A percentile compares a stretch with the other conserved stretches of the same genome.
Evolutionary conservation across 1,284 basidiomycete species (phyloP).

Genomic region (Tranzscheliella williamsii): DNA sequence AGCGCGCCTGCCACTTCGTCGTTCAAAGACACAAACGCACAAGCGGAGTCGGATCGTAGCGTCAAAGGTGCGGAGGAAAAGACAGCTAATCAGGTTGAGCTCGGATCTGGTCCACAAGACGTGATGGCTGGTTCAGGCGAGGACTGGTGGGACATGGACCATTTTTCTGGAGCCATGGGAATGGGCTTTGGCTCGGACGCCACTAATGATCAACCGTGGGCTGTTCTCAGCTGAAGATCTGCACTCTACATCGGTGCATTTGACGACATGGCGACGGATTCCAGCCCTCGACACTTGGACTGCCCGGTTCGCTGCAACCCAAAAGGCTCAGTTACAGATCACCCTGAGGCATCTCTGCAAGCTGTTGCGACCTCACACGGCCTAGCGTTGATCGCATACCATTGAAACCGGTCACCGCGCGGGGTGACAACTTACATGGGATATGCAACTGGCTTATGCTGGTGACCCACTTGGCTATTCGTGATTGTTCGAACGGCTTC

Average conservation of each 20-base stretch:
- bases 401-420: too few species aligned
- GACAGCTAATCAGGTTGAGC: slow-evolving; percentile 35
- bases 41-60: slow-evolving; percentile 11
- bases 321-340: too few species aligned
- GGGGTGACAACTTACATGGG: too few species aligned
- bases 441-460: too few species aligned
- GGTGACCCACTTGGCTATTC: too few species aligned
- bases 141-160: slow-evolving; percentile 44
- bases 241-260: neutral
- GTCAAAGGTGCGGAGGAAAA: slow-evolving; percentile 19
- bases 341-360: too few species aligned
- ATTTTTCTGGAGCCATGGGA: slow-evolving; percentile 32
- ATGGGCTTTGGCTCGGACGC: slow-evolving; percentile 23
- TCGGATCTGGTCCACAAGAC: slow-evolving; percentile 36
- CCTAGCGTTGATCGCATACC: too few species aligned
- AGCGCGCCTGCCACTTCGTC: slow-evolving; percentile 15
- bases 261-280: too few species aligned
- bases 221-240: slow-evolving; percentile 19
- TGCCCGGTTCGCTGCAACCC: too few species aligned
- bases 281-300: too few species aligned
- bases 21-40: slow-evolving; percentile 4
- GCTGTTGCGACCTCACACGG: too few species aligned
- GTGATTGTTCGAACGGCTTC: too few species aligned
- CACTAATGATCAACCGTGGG: slow-evolving; percentile 36
- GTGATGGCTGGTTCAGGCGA: slow-evolving; percentile 32